Conservation (phyloP, 306 rosid species). For the Styphnolobium japonicum region DNA sequence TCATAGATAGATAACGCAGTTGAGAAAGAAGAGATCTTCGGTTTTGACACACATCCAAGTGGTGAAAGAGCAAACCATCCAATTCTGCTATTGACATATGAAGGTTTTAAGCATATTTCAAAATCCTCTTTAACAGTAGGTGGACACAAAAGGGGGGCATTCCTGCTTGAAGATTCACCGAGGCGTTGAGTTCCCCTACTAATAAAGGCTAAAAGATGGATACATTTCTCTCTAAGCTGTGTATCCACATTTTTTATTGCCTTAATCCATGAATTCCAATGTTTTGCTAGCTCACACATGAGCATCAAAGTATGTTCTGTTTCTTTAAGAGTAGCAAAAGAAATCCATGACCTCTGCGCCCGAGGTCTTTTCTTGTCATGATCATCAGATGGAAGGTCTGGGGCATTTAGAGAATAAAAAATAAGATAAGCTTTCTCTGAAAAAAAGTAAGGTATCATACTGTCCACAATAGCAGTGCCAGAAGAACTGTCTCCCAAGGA, state of each 20-base stretch:
- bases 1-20: constrained; percentile 41
- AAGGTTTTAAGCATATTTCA: constrained; percentile 59
- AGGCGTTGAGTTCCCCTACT: constrained; percentile 72
- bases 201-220: constrained; percentile 90
- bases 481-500: constrained; percentile 80
- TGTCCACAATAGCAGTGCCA: constrained; percentile 68
- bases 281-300: constrained; percentile 81
- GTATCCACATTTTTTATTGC: constrained; percentile 67
- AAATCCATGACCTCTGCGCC: constrained; percentile 58
- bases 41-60: constrained; percentile 60
- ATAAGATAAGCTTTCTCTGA: constrained; percentile 69
- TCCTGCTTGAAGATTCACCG: constrained; percentile 52
- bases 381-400: constrained; percentile 66
- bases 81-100: constrained; percentile 61
- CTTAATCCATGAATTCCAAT: constrained; percentile 81
- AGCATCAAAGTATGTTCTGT: constrained; percentile 82
- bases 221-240: constrained; percentile 81
- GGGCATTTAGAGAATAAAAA: constrained; percentile 70
- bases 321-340: constrained; percentile 67
- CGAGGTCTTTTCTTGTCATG: constrained; percentile 81
- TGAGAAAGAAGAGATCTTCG: constrained; percentile 52
- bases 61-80: constrained; percentile 94
- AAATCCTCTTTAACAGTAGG: constrained; percentile 82
- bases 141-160: constrained; percentile 66
- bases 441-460: constrained; percentile 71